Evolutionary conservation across 306 rosid species (phyloP).

Genomic region (Luffa acutangula): DNA sequence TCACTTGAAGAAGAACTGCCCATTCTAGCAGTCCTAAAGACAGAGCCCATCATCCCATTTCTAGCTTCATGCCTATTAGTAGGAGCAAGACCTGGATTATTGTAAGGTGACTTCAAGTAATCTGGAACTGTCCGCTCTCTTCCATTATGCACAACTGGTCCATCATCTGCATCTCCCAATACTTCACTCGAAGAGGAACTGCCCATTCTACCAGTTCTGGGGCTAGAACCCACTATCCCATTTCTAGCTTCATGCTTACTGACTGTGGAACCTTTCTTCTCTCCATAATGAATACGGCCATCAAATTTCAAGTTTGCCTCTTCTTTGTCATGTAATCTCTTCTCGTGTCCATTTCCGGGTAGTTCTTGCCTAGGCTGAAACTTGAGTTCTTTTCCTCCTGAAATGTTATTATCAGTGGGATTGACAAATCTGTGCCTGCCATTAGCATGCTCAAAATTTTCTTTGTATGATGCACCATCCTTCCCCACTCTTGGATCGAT

Average conservation of each 20-base stretch:
- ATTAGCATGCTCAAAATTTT: conserved; percentile 19
- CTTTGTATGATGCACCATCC: conserved; percentile 22
- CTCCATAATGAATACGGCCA: conserved; percentile 24
- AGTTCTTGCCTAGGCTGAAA: conserved; percentile 28
- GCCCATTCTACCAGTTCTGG: conserved; percentile 26
- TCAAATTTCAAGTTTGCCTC: conserved; percentile 28
- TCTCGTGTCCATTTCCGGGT: conserved; percentile 30
- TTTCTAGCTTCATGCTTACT: conserved; percentile 30
- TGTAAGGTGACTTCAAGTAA: conserved; percentile 20
- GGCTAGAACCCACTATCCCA: conserved; percentile 27
- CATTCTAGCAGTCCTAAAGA: conserved; percentile 24
- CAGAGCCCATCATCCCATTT: conserved; percentile 31
- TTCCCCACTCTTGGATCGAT: conserved; percentile 31
- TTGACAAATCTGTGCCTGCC: conserved; percentile 24
- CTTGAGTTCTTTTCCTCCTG: conserved; percentile 28
- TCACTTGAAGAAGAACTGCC: conserved; percentile 44
- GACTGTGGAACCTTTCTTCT: conserved; percentile 30
- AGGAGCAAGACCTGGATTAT: conserved; percentile 27
- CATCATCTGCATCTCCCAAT: conserved; percentile 28
- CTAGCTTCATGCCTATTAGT: conserved; percentile 25
- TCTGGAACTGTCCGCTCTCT: conserved; percentile 28
- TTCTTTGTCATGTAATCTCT: conserved; percentile 24
- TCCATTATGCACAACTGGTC: conserved; percentile 25
- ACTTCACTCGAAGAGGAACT: conserved; percentile 44
- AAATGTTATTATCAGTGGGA: conserved; percentile 27